phyloP scores from a whole-genome alignment of 345 rosid species.

The Linum lewisii region DNA sequence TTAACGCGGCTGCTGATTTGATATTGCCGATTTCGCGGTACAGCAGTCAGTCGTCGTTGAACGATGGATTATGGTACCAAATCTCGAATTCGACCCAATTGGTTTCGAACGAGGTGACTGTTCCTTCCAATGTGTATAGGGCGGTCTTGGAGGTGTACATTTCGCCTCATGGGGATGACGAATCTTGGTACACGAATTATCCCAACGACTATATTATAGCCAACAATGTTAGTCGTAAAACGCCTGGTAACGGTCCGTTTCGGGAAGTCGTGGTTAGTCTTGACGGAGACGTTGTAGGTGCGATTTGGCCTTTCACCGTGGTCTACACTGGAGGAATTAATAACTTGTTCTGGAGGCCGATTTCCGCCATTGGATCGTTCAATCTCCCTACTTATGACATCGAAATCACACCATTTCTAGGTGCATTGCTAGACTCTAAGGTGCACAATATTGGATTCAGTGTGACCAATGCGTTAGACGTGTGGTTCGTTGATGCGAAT shows the following conservation, averaged over 20 bases:
- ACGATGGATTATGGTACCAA: slow-evolving; percentile 85
- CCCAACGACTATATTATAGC: slow-evolving; percentile 62
- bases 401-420: slow-evolving; percentile 65
- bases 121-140: slow-evolving; percentile 71
- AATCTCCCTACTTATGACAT: slow-evolving; percentile 78
- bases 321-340: slow-evolving; percentile 76
- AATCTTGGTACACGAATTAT: slow-evolving; percentile 69
- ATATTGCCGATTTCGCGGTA: slow-evolving; percentile 59
- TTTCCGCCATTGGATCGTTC: slow-evolving; percentile 67
- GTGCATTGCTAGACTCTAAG: slow-evolving; percentile 55
- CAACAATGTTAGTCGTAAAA: slow-evolving; percentile 37
- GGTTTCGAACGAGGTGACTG: slow-evolving; percentile 35
- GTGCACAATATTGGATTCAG: slow-evolving; percentile 48
- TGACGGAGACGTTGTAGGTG: slow-evolving; percentile 56
- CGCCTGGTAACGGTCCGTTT: slow-evolving; percentile 76
- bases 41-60: slow-evolving; percentile 39
- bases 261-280: slow-evolving; percentile 75
- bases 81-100: slow-evolving; percentile 38
- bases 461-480: slow-evolving; percentile 68
- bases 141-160: slow-evolving; percentile 87
- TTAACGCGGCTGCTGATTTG: slow-evolving; percentile 43
- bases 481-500: slow-evolving; percentile 80
- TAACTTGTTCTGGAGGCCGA: slow-evolving; percentile 80
- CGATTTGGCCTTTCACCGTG: slow-evolving; percentile 84
- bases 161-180: slow-evolving; percentile 85